Conservation (phyloP, 1,139 yeast genomes). For the Zygoascus meyerae region DNA sequence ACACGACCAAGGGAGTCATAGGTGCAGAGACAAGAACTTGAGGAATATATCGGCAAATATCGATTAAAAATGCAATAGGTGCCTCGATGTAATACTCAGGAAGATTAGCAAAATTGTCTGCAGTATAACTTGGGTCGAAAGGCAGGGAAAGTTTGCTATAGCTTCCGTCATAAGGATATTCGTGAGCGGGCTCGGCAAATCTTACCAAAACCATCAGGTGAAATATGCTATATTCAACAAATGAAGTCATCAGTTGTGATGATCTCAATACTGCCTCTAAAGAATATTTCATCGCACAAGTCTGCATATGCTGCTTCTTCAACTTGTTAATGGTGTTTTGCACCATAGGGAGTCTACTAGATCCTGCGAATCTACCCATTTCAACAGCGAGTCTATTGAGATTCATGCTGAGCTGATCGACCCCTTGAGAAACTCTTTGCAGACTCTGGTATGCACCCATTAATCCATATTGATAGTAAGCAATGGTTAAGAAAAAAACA, state of each 20-base stretch:
- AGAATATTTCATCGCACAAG: conserved; percentile 37
- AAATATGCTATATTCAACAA: conserved; percentile 74
- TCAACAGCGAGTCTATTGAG: conserved; percentile 39
- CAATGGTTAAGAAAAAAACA: conserved; percentile 72
- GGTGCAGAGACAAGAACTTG: conserved; percentile 35
- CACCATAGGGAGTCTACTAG: conserved; percentile 22
- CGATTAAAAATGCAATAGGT: conserved; percentile 46
- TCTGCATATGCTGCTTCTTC: conserved; percentile 37
- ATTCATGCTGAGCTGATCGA: conserved; percentile 50
- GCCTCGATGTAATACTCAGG: conserved; percentile 90
- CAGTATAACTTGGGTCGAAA: conserved; percentile 45
- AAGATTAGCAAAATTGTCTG: conserved; percentile 63
- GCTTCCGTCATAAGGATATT: conserved; percentile 47
- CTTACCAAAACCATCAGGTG: conserved; percentile 65
- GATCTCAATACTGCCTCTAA: conserved; percentile 21
- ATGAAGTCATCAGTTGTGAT: conserved; percentile 36
- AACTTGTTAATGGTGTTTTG: conserved; percentile 37
- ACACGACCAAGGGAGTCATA: conserved; percentile 52
- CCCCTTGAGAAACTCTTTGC: conserved; percentile 47
- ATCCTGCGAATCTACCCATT: conserved; percentile 6
- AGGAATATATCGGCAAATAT: conserved; percentile 21
- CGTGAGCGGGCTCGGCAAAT: conserved; percentile 64
- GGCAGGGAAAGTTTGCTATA: conserved; percentile 49
- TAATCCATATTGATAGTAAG: conserved; percentile 81
- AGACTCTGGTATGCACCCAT: conserved; percentile 67